Conservation (phyloP, 805 yeast genomes). For the Torulaspora delbrueckii region DNA sequence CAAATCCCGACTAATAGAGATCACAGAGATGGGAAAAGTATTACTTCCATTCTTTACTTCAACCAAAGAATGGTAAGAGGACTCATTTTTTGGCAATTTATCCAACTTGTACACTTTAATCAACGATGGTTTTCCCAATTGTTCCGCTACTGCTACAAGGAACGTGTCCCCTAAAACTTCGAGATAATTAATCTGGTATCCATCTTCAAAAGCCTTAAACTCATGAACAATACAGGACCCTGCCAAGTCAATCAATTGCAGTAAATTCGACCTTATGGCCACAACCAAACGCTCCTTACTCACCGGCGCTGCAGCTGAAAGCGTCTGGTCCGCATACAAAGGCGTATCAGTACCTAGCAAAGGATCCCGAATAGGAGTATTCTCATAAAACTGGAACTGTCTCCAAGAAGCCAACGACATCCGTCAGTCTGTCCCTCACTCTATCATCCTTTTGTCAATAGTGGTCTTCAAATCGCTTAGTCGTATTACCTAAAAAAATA, state of each 20-base stretch:
- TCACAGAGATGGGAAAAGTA: constrained; percentile 57
- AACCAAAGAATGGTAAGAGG: constrained; percentile 54
- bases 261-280: constrained; percentile 47
- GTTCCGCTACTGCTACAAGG: constrained; percentile 69
- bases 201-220: constrained; percentile 62
- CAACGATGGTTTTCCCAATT: constrained; percentile 62
- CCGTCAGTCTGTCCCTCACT: not conserved
- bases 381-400: constrained; percentile 82
- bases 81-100: constrained; percentile 39
- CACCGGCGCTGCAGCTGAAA: constrained; percentile 60
- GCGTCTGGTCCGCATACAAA: constrained; percentile 71
- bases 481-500: constrained; percentile 16
- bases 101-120: constrained; percentile 71
- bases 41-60: constrained; percentile 66
- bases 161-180: constrained; percentile 44
- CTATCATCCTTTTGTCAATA: not conserved
- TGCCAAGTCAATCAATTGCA: constrained; percentile 51
- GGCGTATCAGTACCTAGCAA: constrained; percentile 54
- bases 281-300: constrained; percentile 48
- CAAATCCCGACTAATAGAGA: constrained; percentile 24
- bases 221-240: constrained; percentile 44
- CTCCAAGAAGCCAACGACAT: constrained; percentile 49
- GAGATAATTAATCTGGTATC: constrained; percentile 58
- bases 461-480: constrained; percentile 12
- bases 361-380: constrained; percentile 82